A percentile compares a stretch with the other conserved stretches of the same genome.
Evolutionary conservation across 2,329 filamentous ascomycete species (phyloP).

Genomic region (Trematosphaeria pertusa): DNA sequence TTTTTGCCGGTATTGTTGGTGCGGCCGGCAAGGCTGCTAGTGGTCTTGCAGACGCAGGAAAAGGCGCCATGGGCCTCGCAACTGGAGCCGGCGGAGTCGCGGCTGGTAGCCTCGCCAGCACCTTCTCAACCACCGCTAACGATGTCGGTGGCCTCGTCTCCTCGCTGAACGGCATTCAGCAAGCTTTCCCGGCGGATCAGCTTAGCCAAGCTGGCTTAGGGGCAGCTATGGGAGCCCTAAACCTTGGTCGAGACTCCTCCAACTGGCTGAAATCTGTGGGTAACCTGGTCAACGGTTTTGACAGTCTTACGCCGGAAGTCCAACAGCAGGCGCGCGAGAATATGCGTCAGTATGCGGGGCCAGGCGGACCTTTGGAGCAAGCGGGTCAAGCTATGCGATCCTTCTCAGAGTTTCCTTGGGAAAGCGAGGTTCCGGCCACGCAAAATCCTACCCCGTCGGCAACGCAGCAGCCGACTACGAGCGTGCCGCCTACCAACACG

Average conservation of each 20-base stretch:
- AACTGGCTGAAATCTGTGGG: conserved; percentile 20
- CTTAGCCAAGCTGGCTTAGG: conserved; percentile 9
- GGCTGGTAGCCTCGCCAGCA: conserved; percentile 4
- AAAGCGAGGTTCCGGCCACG: conserved; percentile 9
- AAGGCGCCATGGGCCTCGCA: conserved; percentile 10
- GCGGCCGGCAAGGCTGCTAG: conserved; percentile 8
- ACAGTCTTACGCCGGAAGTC: conserved; percentile 7
- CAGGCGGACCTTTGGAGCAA: conserved; percentile 12
- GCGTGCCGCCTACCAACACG: conserved; percentile 1
- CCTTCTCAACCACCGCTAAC: conserved; percentile 11
- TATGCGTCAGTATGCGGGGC: conserved; percentile 8
- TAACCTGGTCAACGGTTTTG: conserved; percentile 15
- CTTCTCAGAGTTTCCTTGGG: conserved; percentile 23
- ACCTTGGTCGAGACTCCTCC: conserved; percentile 14
- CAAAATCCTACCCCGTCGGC: conserved; percentile 6
- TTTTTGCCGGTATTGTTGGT: conserved; percentile 6
- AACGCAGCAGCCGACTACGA: neutral
- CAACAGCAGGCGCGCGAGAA: conserved; percentile 12
- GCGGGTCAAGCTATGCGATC: conserved; percentile 13
- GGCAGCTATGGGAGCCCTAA: conserved; percentile 9
- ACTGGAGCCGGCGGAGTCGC: conserved; percentile 5
- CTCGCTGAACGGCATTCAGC: conserved; percentile 23
- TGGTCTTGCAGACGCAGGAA: conserved; percentile 4
- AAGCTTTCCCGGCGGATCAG: conserved; percentile 11
- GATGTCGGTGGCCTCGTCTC: conserved; percentile 12